phyloP scores from a whole-genome alignment of 257 asterid genomes.

The Anisodus acutangulus region DNA sequence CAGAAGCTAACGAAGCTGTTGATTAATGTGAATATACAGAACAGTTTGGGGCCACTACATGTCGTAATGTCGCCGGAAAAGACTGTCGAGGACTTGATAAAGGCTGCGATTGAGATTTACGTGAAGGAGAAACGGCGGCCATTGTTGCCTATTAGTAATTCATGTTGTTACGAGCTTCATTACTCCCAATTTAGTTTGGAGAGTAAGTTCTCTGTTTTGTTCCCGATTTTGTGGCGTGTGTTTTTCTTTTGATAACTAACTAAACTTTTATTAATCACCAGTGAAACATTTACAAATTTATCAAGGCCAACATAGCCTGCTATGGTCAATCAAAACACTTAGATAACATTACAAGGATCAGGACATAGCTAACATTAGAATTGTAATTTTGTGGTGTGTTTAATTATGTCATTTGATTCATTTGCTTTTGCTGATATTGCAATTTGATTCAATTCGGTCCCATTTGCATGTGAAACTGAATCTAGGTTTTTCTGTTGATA shows the following conservation, averaged over 20 bases:
- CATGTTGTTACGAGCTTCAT: conserved; percentile 53
- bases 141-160: conserved; percentile 42
- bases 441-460: not conserved
- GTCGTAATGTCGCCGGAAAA: conserved; percentile 60
- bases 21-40: conserved; percentile 58
- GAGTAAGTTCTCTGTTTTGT: conserved; percentile 41
- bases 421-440: not conserved
- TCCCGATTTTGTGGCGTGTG: not conserved
- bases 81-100: conserved; percentile 53
- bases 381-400: too few relatives aligned
- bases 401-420: too few relatives aligned
- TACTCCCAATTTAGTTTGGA: conserved; percentile 60
- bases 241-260: too few relatives aligned
- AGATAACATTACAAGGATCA: too few relatives aligned
- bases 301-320: too few relatives aligned
- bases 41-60: conserved; percentile 57
- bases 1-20: conserved; percentile 50
- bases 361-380: too few relatives aligned
- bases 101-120: conserved; percentile 53
- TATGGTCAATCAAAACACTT: too few relatives aligned
- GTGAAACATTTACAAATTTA: too few relatives aligned
- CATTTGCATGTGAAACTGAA: not conserved
- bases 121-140: conserved; percentile 69
- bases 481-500: not conserved
- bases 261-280: too few relatives aligned